Evolutionary conservation across 2,329 filamentous ascomycete genomes (phyloP), one percentile per base, ranked within the genome.

Genomic region (Xylaria sp.): DNA sequence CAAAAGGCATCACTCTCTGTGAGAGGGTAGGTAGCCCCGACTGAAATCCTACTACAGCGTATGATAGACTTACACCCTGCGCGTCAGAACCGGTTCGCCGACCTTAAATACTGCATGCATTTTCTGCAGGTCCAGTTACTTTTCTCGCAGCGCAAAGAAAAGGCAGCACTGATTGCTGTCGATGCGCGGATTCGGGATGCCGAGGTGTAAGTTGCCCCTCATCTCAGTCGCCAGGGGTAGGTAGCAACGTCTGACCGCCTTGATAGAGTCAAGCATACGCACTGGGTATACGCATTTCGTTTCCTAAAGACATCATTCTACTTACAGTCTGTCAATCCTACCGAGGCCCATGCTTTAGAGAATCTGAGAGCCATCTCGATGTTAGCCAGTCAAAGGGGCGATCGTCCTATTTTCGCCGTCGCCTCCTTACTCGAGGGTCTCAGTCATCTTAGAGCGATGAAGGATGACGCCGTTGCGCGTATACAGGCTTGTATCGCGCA

Each of bases 201-300:
- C 36, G 87, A 91, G 78, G 87, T 89, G 82, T 91, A 82, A 75
- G 88, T 79, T 15, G 39, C 41, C 25, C 15, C 23, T 48, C n/a
- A 31, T 52, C 52, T 39, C 66, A 57, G 33, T 58, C 28, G 20
- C 28, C 28, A 55, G 23, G 33, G 49, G 23, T 25, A 10, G 48
- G 48, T 41, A 74, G 31, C 49, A 28, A 58, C 8, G 36, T 58
- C 74, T 79, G 67, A 79, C 67, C 28, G 0, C 10, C 31, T 20
- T 10, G 15, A 18, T 68, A 88, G 84, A 43, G 63, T 89, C 75
- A 89, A 90, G 76, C 90, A 92, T 73, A 83, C 86, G 9, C 86
- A 89, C 59, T 95, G 92, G 92, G 85, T 91, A 18, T 95, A 94
- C 77, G 91, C 90, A 0, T 92, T 94, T 74, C 89, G 92, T 8